These are phyloP conservation scores for Melanogaster broomeanus DNA, from an alignment of 768 basidiomycete species.

Conservation along the genomic window DNA sequence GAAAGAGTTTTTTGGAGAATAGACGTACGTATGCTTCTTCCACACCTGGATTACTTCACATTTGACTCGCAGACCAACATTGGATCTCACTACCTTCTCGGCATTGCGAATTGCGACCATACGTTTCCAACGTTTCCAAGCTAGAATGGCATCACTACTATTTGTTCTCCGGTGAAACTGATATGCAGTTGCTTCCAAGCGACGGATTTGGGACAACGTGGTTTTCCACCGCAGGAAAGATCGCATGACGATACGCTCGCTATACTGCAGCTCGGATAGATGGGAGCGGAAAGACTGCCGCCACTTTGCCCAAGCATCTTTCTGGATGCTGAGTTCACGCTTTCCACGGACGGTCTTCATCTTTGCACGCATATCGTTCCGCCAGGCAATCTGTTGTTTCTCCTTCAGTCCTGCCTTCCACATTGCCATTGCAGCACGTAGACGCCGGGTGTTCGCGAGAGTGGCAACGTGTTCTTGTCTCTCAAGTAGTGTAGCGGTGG, in stretches of 20 bases:
- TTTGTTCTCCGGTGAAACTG: conserved; percentile 42
- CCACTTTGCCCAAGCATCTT: conserved; percentile 70
- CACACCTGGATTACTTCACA: conserved; percentile 52
- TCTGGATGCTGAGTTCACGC: conserved; percentile 52
- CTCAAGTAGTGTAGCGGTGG: conserved; percentile 37
- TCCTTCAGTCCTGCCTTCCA: conserved; percentile 62
- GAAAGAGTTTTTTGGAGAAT: conserved; percentile 1
- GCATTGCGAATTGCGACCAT: conserved; percentile 43
- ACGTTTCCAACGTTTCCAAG: conserved; percentile 62
- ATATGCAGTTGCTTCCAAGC: conserved; percentile 52
- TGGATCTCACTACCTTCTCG: conserved; percentile 46
- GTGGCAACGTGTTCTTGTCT: conserved; percentile 43
- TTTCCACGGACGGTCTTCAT: conserved; percentile 64
- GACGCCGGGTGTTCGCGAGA: conserved; percentile 45
- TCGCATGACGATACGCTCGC: conserved; percentile 42
- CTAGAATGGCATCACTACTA: conserved; percentile 38
- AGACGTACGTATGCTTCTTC: conserved; percentile 56
- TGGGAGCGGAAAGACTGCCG: conserved; percentile 53
- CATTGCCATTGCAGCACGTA: conserved; percentile 41
- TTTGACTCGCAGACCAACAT: conserved; percentile 50
- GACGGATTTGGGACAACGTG: conserved; percentile 40
- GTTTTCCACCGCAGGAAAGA: conserved; percentile 57
- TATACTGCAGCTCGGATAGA: conserved; percentile 53
- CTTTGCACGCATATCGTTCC: conserved; percentile 67
- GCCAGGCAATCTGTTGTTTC: conserved; percentile 60